Evolutionary conservation across 352 stramenopile genomes (phyloP), one percentile per base, ranked within the genome.

Genomic region (Phytophthora syringae): DNA sequence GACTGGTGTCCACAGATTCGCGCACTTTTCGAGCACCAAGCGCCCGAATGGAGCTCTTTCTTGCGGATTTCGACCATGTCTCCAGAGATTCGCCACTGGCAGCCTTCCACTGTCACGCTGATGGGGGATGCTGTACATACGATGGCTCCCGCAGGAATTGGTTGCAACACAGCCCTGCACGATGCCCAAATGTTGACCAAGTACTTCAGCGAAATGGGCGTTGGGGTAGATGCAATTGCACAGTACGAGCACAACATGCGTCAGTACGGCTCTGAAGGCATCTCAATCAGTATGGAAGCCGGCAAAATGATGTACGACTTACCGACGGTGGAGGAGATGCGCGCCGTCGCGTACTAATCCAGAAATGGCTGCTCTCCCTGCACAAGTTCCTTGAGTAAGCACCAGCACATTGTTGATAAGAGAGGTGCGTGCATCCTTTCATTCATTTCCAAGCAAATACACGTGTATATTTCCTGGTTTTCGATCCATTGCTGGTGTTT

Each of bases 101-200:
- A 74, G 20, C 67, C 82, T 7, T 79, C 70, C 0, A 60, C 43
- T 0, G 76, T 91, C 9, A 91, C 82, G 15, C 60, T 91, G 7
- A 52, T 91, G 4, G 82, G 82, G 9, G 82, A 91, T 42, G 78
- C 82, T 1, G 72, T 86, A 25, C 82, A 91, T 64, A 85, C 82
- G 4, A 89, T 91, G 79, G 64, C 75, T 6, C 82, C 82, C 0
- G 79, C 82, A 1, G 82, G 82, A 12, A 80, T 87, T 21, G 76
- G 77, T 11, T 85, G 73, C 54, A 87, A 88, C 53, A 79, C 76
- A 2, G 82, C 82, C 9, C 47, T 91, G 1, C 60, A 81, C 34
- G 82, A 91, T 54, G 80, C 82, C 7, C 67, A 74, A 15, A 56
- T 79, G 30, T 67, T 91, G n/a, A 58, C 76, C 22, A 71, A 82